Percentiles rank a stretch among this genome's conserved stretches.
phyloP scores from a whole-genome alignment of 805 yeast genomes.

The Candida corydali region DNA sequence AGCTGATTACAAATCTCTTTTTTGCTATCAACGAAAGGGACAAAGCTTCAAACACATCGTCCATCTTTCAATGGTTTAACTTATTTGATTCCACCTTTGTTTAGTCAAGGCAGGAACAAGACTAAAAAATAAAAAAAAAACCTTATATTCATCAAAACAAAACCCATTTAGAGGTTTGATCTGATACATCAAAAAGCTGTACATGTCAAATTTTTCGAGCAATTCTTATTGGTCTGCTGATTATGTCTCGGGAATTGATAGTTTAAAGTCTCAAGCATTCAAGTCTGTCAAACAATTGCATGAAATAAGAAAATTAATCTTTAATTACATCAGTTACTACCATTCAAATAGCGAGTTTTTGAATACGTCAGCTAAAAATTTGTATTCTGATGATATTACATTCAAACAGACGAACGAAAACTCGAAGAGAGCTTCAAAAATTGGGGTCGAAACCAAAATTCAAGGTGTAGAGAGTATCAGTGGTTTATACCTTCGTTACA shows the following conservation, averaged over 20 bases:
- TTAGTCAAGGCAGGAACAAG: too few relatives aligned
- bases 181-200: not conserved
- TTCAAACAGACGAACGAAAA: constrained; percentile 8
- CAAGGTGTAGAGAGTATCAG: not conserved
- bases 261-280: constrained; percentile 24
- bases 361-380: constrained; percentile 21
- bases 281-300: constrained; percentile 36
- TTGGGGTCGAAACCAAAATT: not conserved
- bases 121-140: too few relatives aligned
- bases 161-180: not conserved
- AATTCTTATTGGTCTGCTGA: constrained; percentile 42
- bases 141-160: not conserved
- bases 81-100: too few relatives aligned
- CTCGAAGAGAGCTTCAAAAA: not conserved
- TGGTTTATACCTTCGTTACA: constrained; percentile 11
- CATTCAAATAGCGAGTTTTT: constrained; percentile 32
- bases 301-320: constrained; percentile 34
- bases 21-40: constrained; percentile 16
- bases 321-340: constrained; percentile 31
- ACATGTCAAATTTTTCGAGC: constrained; percentile 18
- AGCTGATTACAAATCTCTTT: constrained; percentile 16
- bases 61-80: constrained; percentile 13
- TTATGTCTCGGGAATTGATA: constrained; percentile 32
- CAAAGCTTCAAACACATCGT: constrained; percentile 16
- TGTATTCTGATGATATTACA: constrained; percentile 19